Evolutionary conservation across 805 yeast genomes (phyloP), one percentile per base, ranked within the genome.

Genomic region (Metschnikowia borealis): DNA sequence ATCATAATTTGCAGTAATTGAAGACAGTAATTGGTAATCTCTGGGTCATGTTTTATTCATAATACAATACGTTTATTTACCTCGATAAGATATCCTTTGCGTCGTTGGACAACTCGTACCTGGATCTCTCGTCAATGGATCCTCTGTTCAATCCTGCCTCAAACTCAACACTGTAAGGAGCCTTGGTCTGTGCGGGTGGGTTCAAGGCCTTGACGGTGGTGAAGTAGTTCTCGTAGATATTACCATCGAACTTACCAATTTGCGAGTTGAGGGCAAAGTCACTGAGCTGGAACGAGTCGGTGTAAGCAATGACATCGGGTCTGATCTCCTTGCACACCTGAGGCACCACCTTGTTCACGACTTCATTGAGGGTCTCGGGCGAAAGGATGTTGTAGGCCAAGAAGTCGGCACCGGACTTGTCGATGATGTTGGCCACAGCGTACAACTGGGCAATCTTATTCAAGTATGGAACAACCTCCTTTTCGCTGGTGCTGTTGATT

Each of bases 191-290:
- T 38, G 49, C 54, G 6, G 54, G 56, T 8, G 60, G 60, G 47
- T 58, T 58, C 54, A 52, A 51, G 34, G 47, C 40, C 54, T 56
- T 58, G 23, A 58, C 62, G 3, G 55, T 51, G 38, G 54, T 54
- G 38, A 46, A 58, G 51, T 58, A 58, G 53, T 58, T 56, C 48
- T 58, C 62, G 55, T 58, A 58, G 48, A 58, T 46, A 52, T 58
- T 55, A 29, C 62, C 62, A 33, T 58, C 56, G 42, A 50, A 53
- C 46, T 46, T 50, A 23, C 58, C 62, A 21, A 58, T 55, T 34
- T 56, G 52, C 10, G 62, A 54, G 55, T 58, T 58, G 47, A 58
- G 36, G 17, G 43, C 55, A 41, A 46, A 51, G 54, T 58, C 62
- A 14, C 56, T 52, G 47, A 38, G 51, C 46, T 56, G 60, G 58